A percentile compares a stretch with the other conserved stretches of the same genome.
These are phyloP conservation scores for Grammothele lineata DNA, from an alignment of 768 basidiomycete species.

Conservation along the genomic window DNA sequence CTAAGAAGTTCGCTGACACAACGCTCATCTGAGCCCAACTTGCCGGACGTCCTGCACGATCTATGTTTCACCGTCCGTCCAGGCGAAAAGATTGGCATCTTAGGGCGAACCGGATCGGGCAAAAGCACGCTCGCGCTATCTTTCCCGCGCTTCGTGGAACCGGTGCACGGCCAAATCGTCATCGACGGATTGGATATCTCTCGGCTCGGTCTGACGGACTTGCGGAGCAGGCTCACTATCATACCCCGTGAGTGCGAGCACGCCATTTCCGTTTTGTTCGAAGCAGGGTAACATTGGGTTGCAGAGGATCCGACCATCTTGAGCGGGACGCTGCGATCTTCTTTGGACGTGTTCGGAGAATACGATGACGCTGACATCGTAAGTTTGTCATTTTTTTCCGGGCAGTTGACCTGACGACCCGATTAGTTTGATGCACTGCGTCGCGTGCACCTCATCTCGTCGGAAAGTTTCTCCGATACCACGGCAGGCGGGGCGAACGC, in stretches of 20 bases:
- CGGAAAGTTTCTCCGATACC: conserved; percentile 40
- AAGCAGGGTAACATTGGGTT: conserved; percentile 57
- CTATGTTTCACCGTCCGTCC: conserved; percentile 70
- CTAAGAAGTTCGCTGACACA: no score
- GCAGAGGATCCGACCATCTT: conserved; percentile 87
- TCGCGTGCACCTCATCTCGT: conserved; percentile 74
- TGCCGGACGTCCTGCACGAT: conserved; percentile 80
- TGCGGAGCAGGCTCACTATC: conserved; percentile 73
- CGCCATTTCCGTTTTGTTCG: conserved; percentile 36
- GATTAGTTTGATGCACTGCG: conserved; percentile 87
- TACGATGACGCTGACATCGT: conserved; percentile 83
- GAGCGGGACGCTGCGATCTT: conserved; percentile 75
- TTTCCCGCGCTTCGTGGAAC: conserved; percentile 90
- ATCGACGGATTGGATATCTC: conserved; percentile 79
- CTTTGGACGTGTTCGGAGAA: conserved; percentile 85
- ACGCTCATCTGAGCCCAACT: conserved; percentile 76
- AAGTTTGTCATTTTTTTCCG: conserved; percentile 19
- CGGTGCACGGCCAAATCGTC: conserved; percentile 66
- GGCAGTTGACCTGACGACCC: conserved; percentile 17
- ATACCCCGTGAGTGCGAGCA: conserved; percentile 52
- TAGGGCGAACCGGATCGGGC: conserved; percentile 61
- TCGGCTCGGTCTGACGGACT: conserved; percentile 73
- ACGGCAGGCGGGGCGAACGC: conserved; percentile 49
- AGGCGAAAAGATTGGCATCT: conserved; percentile 78
- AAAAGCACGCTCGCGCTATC: conserved; percentile 79